Base-by-base conservation (phyloP, 2,329 filamentous ascomycete genomes). In the Calycina herbarum region DNA sequence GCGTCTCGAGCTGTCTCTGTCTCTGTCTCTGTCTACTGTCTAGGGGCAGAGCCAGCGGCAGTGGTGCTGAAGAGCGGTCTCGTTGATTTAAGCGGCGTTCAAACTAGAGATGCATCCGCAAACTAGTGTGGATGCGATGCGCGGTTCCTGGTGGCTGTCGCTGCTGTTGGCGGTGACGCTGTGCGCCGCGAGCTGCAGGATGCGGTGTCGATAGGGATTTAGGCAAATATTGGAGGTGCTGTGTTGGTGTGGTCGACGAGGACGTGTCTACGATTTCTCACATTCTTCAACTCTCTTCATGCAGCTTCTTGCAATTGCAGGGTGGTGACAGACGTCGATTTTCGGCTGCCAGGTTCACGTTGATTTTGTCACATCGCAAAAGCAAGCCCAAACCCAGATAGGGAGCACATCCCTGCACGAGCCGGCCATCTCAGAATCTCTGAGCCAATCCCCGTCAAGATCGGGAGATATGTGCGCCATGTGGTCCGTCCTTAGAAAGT, bases 71-170 rank as follows among this genome's bases (percentile, higher is more conserved):
- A 51, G 45, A 51, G 45, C n/a, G 45, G 45, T 51, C 45, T 51
- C n/a, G 45, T 51, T 27, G 45, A 45, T 45, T 45, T 45, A 45
- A 45, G 42, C 42, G 42, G 45, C 45, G 45, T 51, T 51, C n/a
- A 51, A 51, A 51, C 45, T 51, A 51, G 45, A 27, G 45, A 51
- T 51, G 45, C 45, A 24, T 51, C 45, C 42, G 42, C 42, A 45
- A n/a, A 45, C 31, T 51, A 11, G 45, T 51, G 42, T 48, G 42
- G 45, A 51, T 51, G 45, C 45, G 35, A 51, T 51, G 45, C 45
- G 45, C 45, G 45, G 45, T 51, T 51, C 45, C 45, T 51, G 45
- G 45, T 51, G 45, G 45, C 45, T 51, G 45, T 27, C 45, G 8
- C 45, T 51, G 45, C 45, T 51, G 42, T 8, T 51, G 45, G 35